Base-by-base conservation (phyloP, 2,329 filamentous ascomycete species). In the Xylaria digitata region DNA sequence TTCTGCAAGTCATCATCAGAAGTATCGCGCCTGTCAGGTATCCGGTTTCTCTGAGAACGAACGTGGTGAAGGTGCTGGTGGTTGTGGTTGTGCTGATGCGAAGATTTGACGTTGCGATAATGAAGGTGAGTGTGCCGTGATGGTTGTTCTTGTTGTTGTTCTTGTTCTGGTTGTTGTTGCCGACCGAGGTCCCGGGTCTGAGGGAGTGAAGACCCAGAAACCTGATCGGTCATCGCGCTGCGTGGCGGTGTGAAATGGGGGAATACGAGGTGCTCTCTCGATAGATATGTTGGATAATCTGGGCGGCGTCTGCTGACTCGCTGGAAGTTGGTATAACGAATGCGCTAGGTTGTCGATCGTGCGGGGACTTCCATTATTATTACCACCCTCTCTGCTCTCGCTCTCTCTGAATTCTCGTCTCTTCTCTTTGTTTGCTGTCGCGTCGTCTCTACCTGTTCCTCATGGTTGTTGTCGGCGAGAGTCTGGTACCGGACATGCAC, bases 201-300 rank as follows among this genome's bases (percentile, higher is more conserved):
- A 82, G 80, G 74, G 79, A 84, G 81, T 82, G 82, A 82, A 82
- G 82, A 78, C 80, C 80, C 81, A 77, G 77, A 79, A 72, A 74
- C 76, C 75, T 79, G 77, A 77, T 81, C 80, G 76, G 80, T 81
- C 82, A 84, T 84, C 70, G 78, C 78, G 68, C 63, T 71, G 69
- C 64, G 78, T 78, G 79, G 76, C 77, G 80, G 79, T 77, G 76
- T 72, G 66, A 63, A 71, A 71, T 40, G 65, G 66, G 26, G 72
- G 73, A 77, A 78, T 78, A 78, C 76, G 76, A 78, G 76, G 69
- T 76, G 65, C 37, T 52, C 50, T 60, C 71, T 69, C 43, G 65
- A 66, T 66, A 62, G 69, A 69, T 74, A 67, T 72, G 66, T 69
- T 72, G 70, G 65, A 63, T 68, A 70, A 71, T 70, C 72, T 69